phyloP scores from a whole-genome alignment of 1,284 basidiomycete genomes.

The Termitomyces sp. region DNA sequence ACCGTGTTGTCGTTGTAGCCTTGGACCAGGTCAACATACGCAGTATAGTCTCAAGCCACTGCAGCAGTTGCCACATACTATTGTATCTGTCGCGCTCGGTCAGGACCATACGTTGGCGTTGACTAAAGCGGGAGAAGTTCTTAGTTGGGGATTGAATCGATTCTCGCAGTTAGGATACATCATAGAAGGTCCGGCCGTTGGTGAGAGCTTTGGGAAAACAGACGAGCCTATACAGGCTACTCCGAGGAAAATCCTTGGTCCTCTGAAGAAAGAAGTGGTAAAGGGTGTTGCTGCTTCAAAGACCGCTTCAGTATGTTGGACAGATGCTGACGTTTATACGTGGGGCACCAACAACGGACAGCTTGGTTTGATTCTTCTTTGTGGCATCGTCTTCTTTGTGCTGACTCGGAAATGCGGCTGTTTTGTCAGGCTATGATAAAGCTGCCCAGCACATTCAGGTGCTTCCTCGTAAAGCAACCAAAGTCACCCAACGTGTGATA shows the following conservation, averaged over 20 bases:
- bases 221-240: constrained; percentile 69
- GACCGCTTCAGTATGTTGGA: constrained; percentile 89
- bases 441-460: constrained; percentile 74
- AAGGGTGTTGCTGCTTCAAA: constrained; percentile 85
- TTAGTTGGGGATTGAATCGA: constrained; percentile 88
- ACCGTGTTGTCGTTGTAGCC: constrained; percentile 31
- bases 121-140: constrained; percentile 76
- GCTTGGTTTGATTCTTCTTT: constrained; percentile 51
- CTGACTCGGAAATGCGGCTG: not conserved
- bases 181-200: constrained; percentile 49
- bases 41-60: constrained; percentile 70
- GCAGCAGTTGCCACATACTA: constrained; percentile 50
- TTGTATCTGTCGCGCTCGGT: constrained; percentile 71
- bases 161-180: constrained; percentile 88
- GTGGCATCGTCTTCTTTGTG: not conserved
- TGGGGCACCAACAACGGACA: constrained; percentile 97
- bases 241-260: constrained; percentile 74
- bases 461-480: constrained; percentile 79
- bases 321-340: constrained; percentile 79
- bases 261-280: constrained; percentile 78
- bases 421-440: constrained; percentile 63
- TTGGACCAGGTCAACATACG: constrained; percentile 76
- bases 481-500: constrained; percentile 65
- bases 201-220: constrained; percentile 25
- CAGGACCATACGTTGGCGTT: constrained; percentile 93